phyloP scores from a whole-genome alignment of 495 filamentous ascomycete genomes.

The Xylaria telfairii region DNA sequence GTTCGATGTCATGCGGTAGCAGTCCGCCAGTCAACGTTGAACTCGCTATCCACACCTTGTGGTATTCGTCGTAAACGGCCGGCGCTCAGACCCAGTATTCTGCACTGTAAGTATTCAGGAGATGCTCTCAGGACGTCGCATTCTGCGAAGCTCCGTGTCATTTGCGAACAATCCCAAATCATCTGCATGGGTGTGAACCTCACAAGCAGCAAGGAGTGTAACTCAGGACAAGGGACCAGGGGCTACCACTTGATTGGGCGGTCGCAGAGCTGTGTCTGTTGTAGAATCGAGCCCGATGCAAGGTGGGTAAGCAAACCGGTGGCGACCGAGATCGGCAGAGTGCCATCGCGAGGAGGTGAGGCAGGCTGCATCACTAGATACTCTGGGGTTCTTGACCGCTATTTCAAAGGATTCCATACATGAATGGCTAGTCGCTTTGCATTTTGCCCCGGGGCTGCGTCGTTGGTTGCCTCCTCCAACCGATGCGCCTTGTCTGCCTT shows the following conservation, averaged over 20 bases:
- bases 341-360: not conserved
- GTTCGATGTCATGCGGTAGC: too few relatives aligned
- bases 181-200: not conserved
- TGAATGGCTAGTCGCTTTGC: not conserved
- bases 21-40: not conserved
- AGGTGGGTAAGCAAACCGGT: not conserved
- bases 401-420: not conserved
- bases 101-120: not conserved
- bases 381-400: not conserved
- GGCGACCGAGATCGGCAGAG: not conserved
- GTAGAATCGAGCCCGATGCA: too few relatives aligned
- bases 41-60: not conserved
- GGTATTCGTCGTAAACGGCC: not conserved
- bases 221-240: too few relatives aligned
- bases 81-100: not conserved
- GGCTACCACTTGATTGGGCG: not conserved
- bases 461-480: not conserved
- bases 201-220: not conserved
- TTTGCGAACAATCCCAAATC: not conserved
- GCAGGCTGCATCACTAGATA: not conserved
- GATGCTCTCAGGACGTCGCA: not conserved
- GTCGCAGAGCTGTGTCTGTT: not conserved
- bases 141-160: not conserved
- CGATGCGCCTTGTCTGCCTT: not conserved
- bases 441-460: not conserved